Evolutionary conservation across 2,329 filamentous ascomycete genomes (phyloP).

Genomic region (Alternaria panax): DNA sequence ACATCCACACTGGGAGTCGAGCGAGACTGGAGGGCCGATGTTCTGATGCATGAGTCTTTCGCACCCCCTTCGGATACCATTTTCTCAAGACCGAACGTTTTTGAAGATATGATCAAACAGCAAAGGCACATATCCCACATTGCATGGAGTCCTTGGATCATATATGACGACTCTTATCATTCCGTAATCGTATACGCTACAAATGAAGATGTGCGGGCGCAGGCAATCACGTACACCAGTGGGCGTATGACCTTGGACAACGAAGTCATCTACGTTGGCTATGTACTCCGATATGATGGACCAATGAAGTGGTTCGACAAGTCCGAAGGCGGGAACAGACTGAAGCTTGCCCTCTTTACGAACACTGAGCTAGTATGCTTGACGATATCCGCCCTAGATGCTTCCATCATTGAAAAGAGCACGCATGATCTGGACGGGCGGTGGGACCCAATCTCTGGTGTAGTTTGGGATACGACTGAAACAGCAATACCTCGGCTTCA

Average conservation of each 20-base stretch:
- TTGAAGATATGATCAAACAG: conserved; percentile 43
- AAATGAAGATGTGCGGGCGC: conserved; percentile 41
- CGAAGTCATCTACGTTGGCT: conserved; percentile 34
- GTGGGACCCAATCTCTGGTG: conserved; percentile 53
- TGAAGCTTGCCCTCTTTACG: conserved; percentile 45
- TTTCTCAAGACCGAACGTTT: conserved; percentile 26
- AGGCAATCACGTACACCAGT: conserved; percentile 25
- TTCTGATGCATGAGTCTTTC: conserved; percentile 36
- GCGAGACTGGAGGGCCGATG: conserved; percentile 38
- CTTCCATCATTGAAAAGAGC: conserved; percentile 24
- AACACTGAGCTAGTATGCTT: conserved; percentile 36
- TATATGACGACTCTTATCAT: conserved; percentile 18
- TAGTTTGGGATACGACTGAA: conserved; percentile 40
- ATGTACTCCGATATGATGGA: conserved; percentile 34
- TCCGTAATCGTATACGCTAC: conserved; percentile 49
- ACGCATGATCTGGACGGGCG: conserved; percentile 50
- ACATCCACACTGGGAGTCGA: conserved; percentile 39
- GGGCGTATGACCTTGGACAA: conserved; percentile 26
- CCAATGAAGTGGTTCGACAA: conserved; percentile 41
- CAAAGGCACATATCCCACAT: conserved; percentile 47
- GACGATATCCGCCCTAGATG: conserved; percentile 33
- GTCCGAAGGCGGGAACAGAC: conserved; percentile 17
- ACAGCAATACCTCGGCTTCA: conserved; percentile 38
- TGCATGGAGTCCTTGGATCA: conserved; percentile 52
- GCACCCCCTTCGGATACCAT: conserved; percentile 17